Base-by-base conservation (phyloP, 805 yeast genomes). In the Metschnikowia lunata region DNA sequence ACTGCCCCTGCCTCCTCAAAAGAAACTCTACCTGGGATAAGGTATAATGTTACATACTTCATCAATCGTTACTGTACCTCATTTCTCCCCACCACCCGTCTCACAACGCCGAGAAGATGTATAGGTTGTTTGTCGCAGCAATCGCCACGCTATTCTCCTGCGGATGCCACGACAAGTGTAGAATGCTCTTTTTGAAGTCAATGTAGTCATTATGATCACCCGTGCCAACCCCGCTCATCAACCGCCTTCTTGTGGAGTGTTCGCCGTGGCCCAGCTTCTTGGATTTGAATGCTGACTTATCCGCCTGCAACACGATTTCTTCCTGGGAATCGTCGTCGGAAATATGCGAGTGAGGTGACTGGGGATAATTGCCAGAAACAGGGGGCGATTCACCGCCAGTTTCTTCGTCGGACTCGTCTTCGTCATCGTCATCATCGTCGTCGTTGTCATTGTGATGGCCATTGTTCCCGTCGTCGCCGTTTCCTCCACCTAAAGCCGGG, bases 131-230 rank as follows among this genome's bases (percentile, higher is more conserved):
- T 18, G 99, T 93, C 14, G 99, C 98, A 39, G 98, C 98, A 60
- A 93, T 87, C 35, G 99, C 99, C 55, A 93, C 96, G 41, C 93
- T 83, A 69, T 93, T 88, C 69, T 95, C 99, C 55, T 74, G 76
- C 51, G 99, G 99, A 74, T 93, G 99, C 99, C 99, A 93, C 64
- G 97, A 88, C 66, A 89, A 75, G 69, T 93, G 98, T 66, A 91
- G 75, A 48, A 93, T 90, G 66, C 88, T 84, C 75, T 90, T 91
- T 67, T 90, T 88, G 73, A 90, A 93, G 68, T 95, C 98, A 54
- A 90, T 86, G 53, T 81, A 78, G 59, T 83, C 89, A 39, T 42
- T 48, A 58, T 81, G 75, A 60, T 84, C 91, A 59, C 82, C 80
- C 34, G 68, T 48, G 31, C 74, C 77, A 37, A 62, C 66, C 18